phyloP scores from a whole-genome alignment of 768 basidiomycete genomes.

The Calocybe cyanea region DNA sequence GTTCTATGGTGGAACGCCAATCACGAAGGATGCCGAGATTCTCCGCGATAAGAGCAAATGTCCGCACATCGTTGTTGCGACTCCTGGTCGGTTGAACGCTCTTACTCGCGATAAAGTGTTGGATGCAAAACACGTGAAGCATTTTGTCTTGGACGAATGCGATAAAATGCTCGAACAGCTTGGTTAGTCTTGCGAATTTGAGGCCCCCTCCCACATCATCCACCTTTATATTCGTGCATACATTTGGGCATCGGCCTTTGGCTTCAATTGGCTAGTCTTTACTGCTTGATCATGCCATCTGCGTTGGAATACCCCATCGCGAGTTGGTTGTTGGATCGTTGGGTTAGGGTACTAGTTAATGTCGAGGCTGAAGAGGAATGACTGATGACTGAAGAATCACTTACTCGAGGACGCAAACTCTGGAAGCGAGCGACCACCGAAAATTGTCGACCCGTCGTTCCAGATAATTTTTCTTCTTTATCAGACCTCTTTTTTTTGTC shows the following conservation, averaged over 20 bases:
- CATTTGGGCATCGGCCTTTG: slow-evolving; percentile 31
- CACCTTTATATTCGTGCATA: slow-evolving; percentile 48
- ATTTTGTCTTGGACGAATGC: slow-evolving; percentile 99
- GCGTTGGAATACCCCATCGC: slow-evolving; percentile 32
- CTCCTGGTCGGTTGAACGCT: slow-evolving; percentile 95
- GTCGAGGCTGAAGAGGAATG: slow-evolving; percentile 26
- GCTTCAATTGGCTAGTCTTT: slow-evolving; percentile 37
- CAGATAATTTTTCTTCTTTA: slow-evolving; percentile 16
- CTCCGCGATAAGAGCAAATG: slow-evolving; percentile 96
- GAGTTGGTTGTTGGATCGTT: slow-evolving; percentile 34
- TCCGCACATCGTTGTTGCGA: slow-evolving; percentile 98
- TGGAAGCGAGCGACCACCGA: slow-evolving; percentile 31
- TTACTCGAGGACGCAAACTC: slow-evolving; percentile 28
- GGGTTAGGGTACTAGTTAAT: slow-evolving; percentile 34
- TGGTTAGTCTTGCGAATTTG: slow-evolving; percentile 96
- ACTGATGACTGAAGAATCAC: slow-evolving; percentile 25
- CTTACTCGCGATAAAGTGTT: slow-evolving; percentile 93
- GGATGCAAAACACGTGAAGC: slow-evolving; percentile 95
- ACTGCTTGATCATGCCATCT: slow-evolving; percentile 32
- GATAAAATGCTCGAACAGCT: slow-evolving; percentile 99
- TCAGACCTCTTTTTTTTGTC: slow-evolving; percentile 33
- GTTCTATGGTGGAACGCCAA: slow-evolving; percentile 96
- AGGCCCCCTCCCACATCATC: slow-evolving; percentile 46
- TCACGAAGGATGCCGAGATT: slow-evolving; percentile 88
- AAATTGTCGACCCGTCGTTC: slow-evolving; percentile 23